Percentiles rank a stretch among this genome's conserved stretches.
Evolutionary conservation across 164 flowering plant species (phyloP).

Genomic region (Aristolochia californica): DNA sequence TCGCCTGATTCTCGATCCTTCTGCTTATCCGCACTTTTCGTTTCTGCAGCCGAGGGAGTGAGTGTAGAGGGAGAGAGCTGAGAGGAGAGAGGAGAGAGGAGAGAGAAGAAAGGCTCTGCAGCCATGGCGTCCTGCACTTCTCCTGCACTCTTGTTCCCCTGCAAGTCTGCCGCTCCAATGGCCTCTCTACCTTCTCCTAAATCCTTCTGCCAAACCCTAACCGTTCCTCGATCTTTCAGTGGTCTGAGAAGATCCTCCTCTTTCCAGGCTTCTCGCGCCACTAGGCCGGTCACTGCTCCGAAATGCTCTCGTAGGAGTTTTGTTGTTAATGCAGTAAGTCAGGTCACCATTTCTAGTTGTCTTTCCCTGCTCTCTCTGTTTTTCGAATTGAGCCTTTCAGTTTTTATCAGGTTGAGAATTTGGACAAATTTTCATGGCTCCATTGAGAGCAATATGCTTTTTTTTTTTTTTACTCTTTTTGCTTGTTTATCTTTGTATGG

Average conservation of each 20-base stretch:
- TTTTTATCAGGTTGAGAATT: neutral
- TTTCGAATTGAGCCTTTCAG: neutral
- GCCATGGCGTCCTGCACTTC: constrained; percentile 6
- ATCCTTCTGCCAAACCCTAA: constrained; percentile 3
- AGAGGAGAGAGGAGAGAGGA: no score
- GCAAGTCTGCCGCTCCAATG: neutral
- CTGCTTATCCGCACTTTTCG: no score
- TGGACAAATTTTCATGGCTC: neutral
- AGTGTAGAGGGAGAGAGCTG: no score
- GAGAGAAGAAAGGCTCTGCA: neutral
- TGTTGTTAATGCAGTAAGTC: constrained; percentile 5
- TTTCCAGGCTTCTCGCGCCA: neutral
- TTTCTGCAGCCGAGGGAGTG: no score
- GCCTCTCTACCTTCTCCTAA: neutral
- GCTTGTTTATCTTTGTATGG: no score
- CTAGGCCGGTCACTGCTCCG: neutral
- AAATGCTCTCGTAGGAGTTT: constrained; percentile 1
- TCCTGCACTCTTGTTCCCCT: neutral
- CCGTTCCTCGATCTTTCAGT: constrained; percentile 6
- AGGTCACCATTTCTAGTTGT: neutral
- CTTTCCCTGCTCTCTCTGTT: neutral
- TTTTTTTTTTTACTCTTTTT: no score
- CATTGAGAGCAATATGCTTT: no score
- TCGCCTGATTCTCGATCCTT: no score
- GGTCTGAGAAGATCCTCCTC: constrained; percentile 2